Evolutionary conservation across 148 eudicot species (phyloP).

Genomic region (Dysphania ambrosioides): DNA sequence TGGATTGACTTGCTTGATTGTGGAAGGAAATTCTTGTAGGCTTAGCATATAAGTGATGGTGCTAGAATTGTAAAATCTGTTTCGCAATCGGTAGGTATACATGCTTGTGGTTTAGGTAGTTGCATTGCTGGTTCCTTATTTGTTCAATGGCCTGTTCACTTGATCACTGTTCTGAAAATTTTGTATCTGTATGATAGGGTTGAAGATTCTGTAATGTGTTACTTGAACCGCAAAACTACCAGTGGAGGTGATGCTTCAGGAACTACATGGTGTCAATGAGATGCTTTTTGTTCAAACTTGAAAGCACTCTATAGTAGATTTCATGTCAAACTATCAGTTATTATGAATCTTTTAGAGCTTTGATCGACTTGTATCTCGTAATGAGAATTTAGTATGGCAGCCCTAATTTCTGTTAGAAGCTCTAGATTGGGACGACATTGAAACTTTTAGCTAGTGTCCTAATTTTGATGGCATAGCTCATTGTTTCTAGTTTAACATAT

Average conservation of each 20-base stretch:
- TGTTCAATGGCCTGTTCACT: not conserved
- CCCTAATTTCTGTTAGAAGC: not conserved
- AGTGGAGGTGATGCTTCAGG: slow-evolving; percentile 53
- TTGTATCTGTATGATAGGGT: slow-evolving; percentile 38
- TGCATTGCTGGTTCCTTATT: not conserved
- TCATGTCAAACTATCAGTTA: not conserved
- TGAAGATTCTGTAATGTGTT: slow-evolving; percentile 86
- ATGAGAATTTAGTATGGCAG: not conserved
- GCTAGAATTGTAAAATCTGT: too few relatives aligned
- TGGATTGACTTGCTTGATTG: not conserved
- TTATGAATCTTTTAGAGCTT: not conserved
- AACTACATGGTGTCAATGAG: slow-evolving; percentile 31
- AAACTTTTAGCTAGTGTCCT: not conserved
- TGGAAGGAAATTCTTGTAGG: not conserved
- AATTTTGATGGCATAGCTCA: not conserved
- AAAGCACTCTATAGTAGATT: not conserved
- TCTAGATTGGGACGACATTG: not conserved
- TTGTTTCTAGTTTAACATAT: not conserved
- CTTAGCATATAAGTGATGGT: not conserved
- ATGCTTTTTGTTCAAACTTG: not conserved
- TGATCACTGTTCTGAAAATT: not conserved
- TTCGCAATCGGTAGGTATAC: not conserved
- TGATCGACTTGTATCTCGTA: not conserved
- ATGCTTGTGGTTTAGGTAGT: not conserved
- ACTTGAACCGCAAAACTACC: slow-evolving; percentile 69